Conservation (phyloP, 169 alveolate genomes). For the Sarcocystis neurona region DNA sequence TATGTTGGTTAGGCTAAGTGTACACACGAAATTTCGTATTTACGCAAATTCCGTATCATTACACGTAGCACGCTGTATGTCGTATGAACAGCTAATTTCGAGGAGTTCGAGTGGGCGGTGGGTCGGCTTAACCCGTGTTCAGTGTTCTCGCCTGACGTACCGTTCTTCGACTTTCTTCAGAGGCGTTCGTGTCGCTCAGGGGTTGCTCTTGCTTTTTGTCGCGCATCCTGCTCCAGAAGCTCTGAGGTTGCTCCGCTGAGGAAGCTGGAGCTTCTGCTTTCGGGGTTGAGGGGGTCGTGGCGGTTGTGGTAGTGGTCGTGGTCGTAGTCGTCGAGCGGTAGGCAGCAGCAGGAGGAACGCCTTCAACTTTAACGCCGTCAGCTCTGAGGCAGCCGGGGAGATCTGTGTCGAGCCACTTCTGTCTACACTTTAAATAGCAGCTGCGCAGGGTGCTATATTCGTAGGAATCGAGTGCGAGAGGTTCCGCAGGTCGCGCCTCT, state of each 20-base stretch:
- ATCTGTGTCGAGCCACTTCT: conserved; percentile 39
- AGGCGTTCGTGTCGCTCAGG: neutral
- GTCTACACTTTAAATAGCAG: conserved; percentile 24
- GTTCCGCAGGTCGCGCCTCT: neutral
- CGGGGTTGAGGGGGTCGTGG: neutral
- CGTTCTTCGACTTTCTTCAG: neutral
- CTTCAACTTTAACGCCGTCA: conserved; percentile 23
- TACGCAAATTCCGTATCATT: too few species aligned
- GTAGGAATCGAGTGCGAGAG: conserved; percentile 30
- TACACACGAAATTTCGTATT: too few species aligned
- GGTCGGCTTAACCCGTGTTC: too few species aligned
- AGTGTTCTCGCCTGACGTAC: too few species aligned
- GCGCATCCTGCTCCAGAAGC: neutral
- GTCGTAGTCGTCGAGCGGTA: conserved; percentile 23
- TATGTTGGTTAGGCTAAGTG: too few species aligned
- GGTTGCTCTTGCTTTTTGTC: neutral
- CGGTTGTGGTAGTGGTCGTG: conserved; percentile 14
- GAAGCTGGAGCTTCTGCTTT: neutral
- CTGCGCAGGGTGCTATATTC: conserved; percentile 39
- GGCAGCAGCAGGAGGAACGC: conserved; percentile 34
- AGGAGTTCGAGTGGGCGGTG: too few species aligned
- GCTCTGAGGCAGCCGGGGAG: conserved; percentile 43
- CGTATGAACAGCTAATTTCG: too few species aligned
- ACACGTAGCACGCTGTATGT: too few species aligned
- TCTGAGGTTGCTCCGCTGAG: neutral